These are phyloP conservation scores for Triticum monococcum DNA, from an alignment of 176 grass and related monocot species.

Conservation along the genomic window DNA sequence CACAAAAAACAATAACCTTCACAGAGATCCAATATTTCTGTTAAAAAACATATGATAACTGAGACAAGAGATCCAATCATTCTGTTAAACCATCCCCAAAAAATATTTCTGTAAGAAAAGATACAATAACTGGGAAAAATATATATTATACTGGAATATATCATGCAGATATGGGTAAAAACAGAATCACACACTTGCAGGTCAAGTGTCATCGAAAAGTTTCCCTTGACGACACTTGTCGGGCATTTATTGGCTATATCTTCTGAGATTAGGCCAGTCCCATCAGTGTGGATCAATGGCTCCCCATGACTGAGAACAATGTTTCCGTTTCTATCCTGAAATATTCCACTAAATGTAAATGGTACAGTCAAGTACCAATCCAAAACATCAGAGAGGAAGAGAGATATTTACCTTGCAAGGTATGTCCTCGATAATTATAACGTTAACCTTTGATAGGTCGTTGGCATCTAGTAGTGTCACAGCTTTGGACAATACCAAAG, in stretches of 20 bases:
- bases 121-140: not conserved
- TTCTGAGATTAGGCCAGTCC: slow-evolving; percentile 75
- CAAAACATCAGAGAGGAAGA: not conserved
- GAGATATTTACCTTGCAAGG: slow-evolving; percentile 50
- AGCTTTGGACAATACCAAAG: slow-evolving; percentile 74
- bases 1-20: not conserved
- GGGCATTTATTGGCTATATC: slow-evolving; percentile 69
- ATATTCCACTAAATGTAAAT: slow-evolving; percentile 9
- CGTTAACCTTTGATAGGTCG: slow-evolving; percentile 22
- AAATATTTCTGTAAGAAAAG: not conserved
- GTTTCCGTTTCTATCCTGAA: slow-evolving; percentile 41
- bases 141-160: not conserved
- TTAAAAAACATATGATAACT: too few relatives aligned
- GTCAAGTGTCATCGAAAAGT: slow-evolving; percentile 22
- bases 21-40: too few relatives aligned
- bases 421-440: slow-evolving; percentile 37
- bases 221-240: slow-evolving; percentile 40
- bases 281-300: slow-evolving; percentile 65
- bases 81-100: too few relatives aligned
- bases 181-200: not conserved
- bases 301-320: slow-evolving; percentile 21
- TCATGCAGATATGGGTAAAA: not conserved
- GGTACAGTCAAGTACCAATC: not conserved
- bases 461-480: slow-evolving; percentile 44
- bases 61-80: not conserved